Evolutionary conservation across 1,139 yeast genomes (phyloP).

Genomic region (Kodamaea suecica): DNA sequence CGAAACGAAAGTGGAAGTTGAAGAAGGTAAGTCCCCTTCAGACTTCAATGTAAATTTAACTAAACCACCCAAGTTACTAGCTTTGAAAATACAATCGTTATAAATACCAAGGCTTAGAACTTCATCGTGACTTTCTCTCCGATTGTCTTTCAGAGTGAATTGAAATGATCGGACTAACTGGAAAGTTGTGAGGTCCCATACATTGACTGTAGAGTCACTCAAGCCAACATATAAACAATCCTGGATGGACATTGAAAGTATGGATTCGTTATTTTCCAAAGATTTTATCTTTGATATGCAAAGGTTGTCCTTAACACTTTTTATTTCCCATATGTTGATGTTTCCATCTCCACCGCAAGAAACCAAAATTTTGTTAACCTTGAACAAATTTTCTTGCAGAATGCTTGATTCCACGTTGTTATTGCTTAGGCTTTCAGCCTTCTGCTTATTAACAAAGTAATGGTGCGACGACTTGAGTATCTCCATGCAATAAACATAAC

Average conservation of each 20-base stretch:
- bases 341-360: conserved; percentile 90
- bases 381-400: neutral
- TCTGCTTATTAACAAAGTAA: conserved; percentile 3
- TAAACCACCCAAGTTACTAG: conserved; percentile 51
- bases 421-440: neutral
- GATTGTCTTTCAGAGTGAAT: conserved; percentile 26
- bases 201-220: conserved; percentile 65
- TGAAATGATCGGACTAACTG: conserved; percentile 64
- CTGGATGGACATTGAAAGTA: conserved; percentile 61
- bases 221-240: conserved; percentile 78
- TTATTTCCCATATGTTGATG: conserved; percentile 67
- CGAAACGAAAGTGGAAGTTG: conserved; percentile 3
- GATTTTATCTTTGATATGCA: conserved; percentile 29
- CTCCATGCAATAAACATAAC: conserved; percentile 77
- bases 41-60: conserved; percentile 48
- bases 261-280: conserved; percentile 65
- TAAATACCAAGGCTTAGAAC: conserved; percentile 45
- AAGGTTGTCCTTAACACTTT: conserved; percentile 6
- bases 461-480: conserved; percentile 17
- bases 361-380: conserved; percentile 22
- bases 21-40: conserved; percentile 9
- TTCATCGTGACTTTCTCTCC: conserved; percentile 22
- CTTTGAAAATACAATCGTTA: conserved; percentile 53
- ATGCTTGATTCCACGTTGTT: neutral
- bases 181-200: conserved; percentile 80